These are phyloP conservation scores for Davidsoniella virescens DNA, from an alignment of 2,329 filamentous ascomycete genomes.

Conservation along the genomic window DNA sequence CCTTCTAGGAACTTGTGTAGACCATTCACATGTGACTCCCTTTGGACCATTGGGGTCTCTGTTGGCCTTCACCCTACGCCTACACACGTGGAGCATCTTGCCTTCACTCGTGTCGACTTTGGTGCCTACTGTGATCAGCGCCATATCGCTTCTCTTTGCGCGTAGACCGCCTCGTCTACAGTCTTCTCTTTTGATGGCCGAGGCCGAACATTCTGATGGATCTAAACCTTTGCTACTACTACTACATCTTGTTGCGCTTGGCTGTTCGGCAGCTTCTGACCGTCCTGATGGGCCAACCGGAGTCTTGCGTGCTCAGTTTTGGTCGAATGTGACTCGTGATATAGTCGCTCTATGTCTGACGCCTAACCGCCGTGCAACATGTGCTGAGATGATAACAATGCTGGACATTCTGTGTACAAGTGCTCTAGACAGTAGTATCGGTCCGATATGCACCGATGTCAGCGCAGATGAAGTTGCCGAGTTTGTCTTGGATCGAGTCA, in stretches of 20 bases:
- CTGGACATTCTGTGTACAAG: conserved; percentile 52
- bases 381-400: conserved; percentile 46
- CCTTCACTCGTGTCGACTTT: conserved; percentile 42
- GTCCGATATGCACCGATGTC: conserved; percentile 38
- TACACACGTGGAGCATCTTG: conserved; percentile 42
- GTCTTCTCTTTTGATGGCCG: not conserved
- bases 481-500: conserved; percentile 44
- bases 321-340: conserved; percentile 49
- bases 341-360: conserved; percentile 52
- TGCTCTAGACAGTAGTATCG: conserved; percentile 45
- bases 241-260: conserved; percentile 45
- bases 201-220: conserved; percentile 11
- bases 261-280: conserved; percentile 30
- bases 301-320: conserved; percentile 34
- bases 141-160: conserved; percentile 3
- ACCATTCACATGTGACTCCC: conserved; percentile 46
- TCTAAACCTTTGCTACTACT: conserved; percentile 22
- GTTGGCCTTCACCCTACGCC: conserved; percentile 44
- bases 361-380: conserved; percentile 38
- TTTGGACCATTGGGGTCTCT: conserved; percentile 50
- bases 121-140: conserved; percentile 22
- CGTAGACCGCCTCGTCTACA: not conserved
- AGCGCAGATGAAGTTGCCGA: conserved; percentile 28
- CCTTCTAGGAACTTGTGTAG: conserved; percentile 52
- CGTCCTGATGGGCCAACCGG: conserved; percentile 17